Percentiles rank a stretch among this genome's conserved stretches.
Conservation (phyloP, 495 filamentous ascomycete species). For the Articulospora tetracladia region DNA sequence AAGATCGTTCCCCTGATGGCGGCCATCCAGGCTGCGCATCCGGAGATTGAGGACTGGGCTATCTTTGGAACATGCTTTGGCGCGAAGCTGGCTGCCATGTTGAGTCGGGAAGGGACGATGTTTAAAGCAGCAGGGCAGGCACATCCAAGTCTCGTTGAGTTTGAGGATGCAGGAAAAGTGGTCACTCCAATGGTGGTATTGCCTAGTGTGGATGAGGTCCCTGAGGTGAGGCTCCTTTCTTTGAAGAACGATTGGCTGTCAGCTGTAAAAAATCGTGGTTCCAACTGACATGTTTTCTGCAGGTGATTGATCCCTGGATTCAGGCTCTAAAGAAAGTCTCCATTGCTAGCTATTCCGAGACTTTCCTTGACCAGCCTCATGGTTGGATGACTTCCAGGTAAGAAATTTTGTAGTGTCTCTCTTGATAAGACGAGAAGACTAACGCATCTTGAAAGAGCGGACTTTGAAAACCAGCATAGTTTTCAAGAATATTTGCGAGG, state of each 20-base stretch:
- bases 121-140: slow-evolving; percentile 66
- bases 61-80: slow-evolving; percentile 90
- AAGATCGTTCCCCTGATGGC: slow-evolving; percentile 40
- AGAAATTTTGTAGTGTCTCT: background rate
- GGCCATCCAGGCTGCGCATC: slow-evolving; percentile 50
- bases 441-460: slow-evolving; percentile 33
- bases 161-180: slow-evolving; percentile 62
- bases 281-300: background rate
- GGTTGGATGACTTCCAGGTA: slow-evolving; percentile 77
- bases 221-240: slow-evolving; percentile 34
- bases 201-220: slow-evolving; percentile 62
- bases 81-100: slow-evolving; percentile 59
- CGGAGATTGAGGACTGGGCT: slow-evolving; percentile 68
- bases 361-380: slow-evolving; percentile 74
- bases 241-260: slow-evolving; percentile 38
- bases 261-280: background rate
- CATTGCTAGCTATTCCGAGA: slow-evolving; percentile 57
- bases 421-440: slow-evolving; percentile 14
- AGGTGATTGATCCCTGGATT: slow-evolving; percentile 10
- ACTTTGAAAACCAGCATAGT: slow-evolving; percentile 63
- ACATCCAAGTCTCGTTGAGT: slow-evolving; percentile 85
- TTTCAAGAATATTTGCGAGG: slow-evolving; percentile 75
- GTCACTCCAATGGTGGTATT: slow-evolving; percentile 60
- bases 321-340: slow-evolving; percentile 58
- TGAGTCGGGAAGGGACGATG: slow-evolving; percentile 50